phyloP scores from a whole-genome alignment of 2,329 filamentous ascomycete genomes.

The Trichoderma polysporum region DNA sequence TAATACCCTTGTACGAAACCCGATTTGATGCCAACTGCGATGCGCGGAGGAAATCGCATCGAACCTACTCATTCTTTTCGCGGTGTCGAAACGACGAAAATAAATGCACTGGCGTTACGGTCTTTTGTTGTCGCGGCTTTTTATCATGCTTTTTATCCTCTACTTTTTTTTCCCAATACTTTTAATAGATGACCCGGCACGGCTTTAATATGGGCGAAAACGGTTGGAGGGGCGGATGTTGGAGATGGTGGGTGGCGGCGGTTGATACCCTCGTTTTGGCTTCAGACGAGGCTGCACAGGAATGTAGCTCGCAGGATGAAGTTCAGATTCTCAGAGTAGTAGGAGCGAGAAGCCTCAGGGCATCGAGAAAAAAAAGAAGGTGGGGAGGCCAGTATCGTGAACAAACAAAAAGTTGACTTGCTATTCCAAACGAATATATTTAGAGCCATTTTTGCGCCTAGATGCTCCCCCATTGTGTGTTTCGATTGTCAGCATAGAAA shows the following conservation, averaged over 20 bases:
- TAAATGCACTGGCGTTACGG: constrained; percentile 19
- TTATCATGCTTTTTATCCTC: neutral
- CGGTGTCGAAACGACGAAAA: constrained; percentile 17
- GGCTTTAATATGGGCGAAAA: constrained; percentile 19
- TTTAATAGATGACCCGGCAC: constrained; percentile 19
- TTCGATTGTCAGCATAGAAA: too few species aligned
- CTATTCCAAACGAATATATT: constrained; percentile 26
- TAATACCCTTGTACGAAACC: constrained; percentile 32
- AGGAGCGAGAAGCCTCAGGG: constrained; percentile 16
- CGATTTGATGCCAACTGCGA: constrained; percentile 1
- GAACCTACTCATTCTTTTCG: constrained; percentile 4
- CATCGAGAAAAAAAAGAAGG: constrained; percentile 16
- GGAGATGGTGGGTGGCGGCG: constrained; percentile 3
- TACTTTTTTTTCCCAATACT: neutral
- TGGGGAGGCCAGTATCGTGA: constrained; percentile 3
- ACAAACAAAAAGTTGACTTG: constrained; percentile 28
- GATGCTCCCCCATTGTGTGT: neutral
- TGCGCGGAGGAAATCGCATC: neutral
- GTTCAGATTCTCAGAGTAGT: neutral
- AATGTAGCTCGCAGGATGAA: neutral
- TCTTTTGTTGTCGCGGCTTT: neutral
- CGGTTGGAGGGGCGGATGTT: constrained; percentile 3
- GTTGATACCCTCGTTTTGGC: constrained; percentile 19
- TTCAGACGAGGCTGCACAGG: constrained; percentile 5
- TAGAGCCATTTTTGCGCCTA: neutral